Base-by-base conservation (phyloP, 2,329 filamentous ascomycete species). In the Talaromyces sp. region DNA sequence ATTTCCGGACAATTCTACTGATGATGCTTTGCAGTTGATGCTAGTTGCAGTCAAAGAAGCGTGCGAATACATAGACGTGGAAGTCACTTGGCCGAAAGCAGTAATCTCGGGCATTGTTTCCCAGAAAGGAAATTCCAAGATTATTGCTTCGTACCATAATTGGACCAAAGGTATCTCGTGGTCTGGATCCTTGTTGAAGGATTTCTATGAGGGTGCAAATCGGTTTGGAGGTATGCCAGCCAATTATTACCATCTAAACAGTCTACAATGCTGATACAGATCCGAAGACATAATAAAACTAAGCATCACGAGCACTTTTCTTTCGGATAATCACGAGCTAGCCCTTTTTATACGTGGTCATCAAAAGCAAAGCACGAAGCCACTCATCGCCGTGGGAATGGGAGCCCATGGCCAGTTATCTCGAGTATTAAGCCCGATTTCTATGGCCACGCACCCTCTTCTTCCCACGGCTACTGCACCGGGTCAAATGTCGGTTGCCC, bases 31-130 rank as follows among this genome's bases (percentile, higher is more conserved):
- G 18, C 1, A 58, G 16, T 58, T 58, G 30, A 50, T 58, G 44
- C 44, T 51, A 33, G 56, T 33, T 28, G 56, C 56, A 10, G 36
- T 58, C 18, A 23, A 51, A 16, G 30, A 16, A 9, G 44, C 42
- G 8, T 51, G 40, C n/a, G 42, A 58, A 52, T 58, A 58, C 27
- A 51, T 58, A 10, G 56, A 58, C 40, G 44, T 58, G 6, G 56
- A 58, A 28, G 4, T 51, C n/a, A 58, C 56, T 10, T 58, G 56
- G 56, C 56, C 56, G 16, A 31, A 30, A 31, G 3, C 42, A 14
- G 33, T 58, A n/a, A n/a, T 58, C 2, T 33, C 16, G 12, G 16
- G 51, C 27, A 34, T 58, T 16, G 30, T 58, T 14, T 7, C 8
- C 16, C 28, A 34, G 18, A 58, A 58, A 36, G 28, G 16, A 9